These are phyloP conservation scores for Colletotrichum gigasporum DNA, from an alignment of 2,329 filamentous ascomycete genomes.

Conservation along the genomic window DNA sequence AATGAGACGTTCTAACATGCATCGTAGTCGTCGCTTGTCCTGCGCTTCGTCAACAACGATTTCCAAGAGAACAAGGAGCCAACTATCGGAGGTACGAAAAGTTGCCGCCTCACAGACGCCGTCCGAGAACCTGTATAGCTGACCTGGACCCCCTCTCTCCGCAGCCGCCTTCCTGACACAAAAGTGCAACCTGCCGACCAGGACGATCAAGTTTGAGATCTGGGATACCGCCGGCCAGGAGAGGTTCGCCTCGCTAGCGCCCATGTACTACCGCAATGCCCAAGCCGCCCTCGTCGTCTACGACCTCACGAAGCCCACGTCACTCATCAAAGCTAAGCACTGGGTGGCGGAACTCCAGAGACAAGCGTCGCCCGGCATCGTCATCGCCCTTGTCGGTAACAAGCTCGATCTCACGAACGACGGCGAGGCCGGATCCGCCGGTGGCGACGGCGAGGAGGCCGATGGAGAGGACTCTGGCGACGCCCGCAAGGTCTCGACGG, in stretches of 20 bases:
- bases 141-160: slow-evolving; percentile 17
- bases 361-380: slow-evolving; percentile 94
- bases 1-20: slow-evolving; percentile 26
- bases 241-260: slow-evolving; percentile 93
- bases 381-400: slow-evolving; percentile 97
- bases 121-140: slow-evolving; percentile 9
- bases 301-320: slow-evolving; percentile 96
- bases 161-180: slow-evolving; percentile 96
- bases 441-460: slow-evolving; percentile 55
- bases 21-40: slow-evolving; percentile 88
- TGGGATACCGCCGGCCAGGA: slow-evolving; percentile 99
- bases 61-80: slow-evolving; percentile 99
- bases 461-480: slow-evolving; percentile 73
- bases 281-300: slow-evolving; percentile 98
- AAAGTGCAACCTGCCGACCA: slow-evolving; percentile 94
- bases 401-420: slow-evolving; percentile 89
- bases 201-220: slow-evolving; percentile 94
- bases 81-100: slow-evolving; percentile 87
- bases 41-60: slow-evolving; percentile 99
- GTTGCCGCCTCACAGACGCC: not conserved
- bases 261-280: slow-evolving; percentile 99
- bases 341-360: slow-evolving; percentile 98
- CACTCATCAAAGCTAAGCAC: slow-evolving; percentile 95
- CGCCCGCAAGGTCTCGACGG: slow-evolving; percentile 88
- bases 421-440: slow-evolving; percentile 58